These are phyloP conservation scores for Backusella tarrabulga DNA, from an alignment of 192 early-diverging fungal genomes.

Conservation along the genomic window DNA sequence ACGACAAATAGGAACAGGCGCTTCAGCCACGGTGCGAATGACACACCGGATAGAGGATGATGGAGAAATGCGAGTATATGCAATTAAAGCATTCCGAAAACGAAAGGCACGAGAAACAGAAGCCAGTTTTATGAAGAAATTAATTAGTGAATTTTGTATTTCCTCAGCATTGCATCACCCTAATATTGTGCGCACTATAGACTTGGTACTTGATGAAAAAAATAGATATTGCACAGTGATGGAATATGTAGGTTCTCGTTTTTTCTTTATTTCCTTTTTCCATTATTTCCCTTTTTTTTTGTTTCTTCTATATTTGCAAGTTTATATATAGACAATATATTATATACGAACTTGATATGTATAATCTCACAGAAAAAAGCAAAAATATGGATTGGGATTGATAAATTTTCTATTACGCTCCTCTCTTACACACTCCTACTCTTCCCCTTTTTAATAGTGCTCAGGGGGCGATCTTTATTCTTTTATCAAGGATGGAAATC, in stretches of 20 bases:
- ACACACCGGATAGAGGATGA: constrained; percentile 7
- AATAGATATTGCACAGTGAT: constrained; percentile 80
- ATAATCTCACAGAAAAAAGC: not conserved
- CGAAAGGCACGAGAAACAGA: constrained; percentile 82
- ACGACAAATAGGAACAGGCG: constrained; percentile 72
- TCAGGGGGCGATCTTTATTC: constrained; percentile 88
- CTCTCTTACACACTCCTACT: constrained; percentile 10
- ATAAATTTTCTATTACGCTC: not conserved
- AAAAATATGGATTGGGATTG: not conserved
- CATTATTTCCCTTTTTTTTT: not conserved
- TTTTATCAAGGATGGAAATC: constrained; percentile 66
- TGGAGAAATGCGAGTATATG: constrained; percentile 61
- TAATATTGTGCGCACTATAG: constrained; percentile 91
- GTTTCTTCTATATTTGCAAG: not conserved
- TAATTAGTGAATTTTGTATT: constrained; percentile 95
- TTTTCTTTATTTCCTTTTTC: not conserved
- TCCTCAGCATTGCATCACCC: constrained; percentile 77
- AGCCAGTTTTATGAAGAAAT: constrained; percentile 94
- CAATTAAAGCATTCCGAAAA: constrained; percentile 90
- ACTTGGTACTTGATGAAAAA: constrained; percentile 91
- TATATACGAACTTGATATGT: not conserved
- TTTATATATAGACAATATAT: not conserved
- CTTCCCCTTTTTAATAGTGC: constrained; percentile 65
- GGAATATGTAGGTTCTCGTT: constrained; percentile 50
- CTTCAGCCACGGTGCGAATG: constrained; percentile 86